Base-by-base conservation (phyloP, 2,329 filamentous ascomycete species). In the Botrytis porri region DNA sequence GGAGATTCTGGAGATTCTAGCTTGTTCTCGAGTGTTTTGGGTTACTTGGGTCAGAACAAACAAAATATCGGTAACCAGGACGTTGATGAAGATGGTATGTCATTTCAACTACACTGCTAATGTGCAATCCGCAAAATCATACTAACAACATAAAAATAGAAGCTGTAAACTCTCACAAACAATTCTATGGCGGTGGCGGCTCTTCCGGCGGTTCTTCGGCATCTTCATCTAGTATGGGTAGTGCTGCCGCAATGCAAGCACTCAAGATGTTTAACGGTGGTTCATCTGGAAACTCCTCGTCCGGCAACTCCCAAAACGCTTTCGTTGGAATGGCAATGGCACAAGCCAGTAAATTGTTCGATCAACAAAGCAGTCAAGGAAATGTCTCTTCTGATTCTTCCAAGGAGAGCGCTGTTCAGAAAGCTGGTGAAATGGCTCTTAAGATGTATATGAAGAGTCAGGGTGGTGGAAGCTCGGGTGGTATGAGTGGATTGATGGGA, bases 401-500 rank as follows among this genome's bases (percentile, higher is more conserved):
- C 83, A 97, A 97, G 88, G 89, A 97, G 83, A 90, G 89, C 65
- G 93, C 90, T 67, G 85, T 98, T 64, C 89, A 92, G 80, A 86
- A 90, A 81, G 95, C 95, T 4, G 94, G 90, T 2, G 91, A 97
- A 86, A 92, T 93, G 88, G 95, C 94, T 4, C 82, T 97, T 78
- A 94, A 97, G 88, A 92, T 97, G 89, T 97, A 95, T 82, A 84
- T 97, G 85, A 95, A 97, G 88, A 89, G 88, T 78, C 87, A 94
- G 81, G 87, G 87, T 32, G 82, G 86, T 75, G 84, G 85, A 51
- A 81, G 16, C 48, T 69, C 66, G 4, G 82, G 84, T 37, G 79
- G 83, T n/a, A 75, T 76, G 22, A 83, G 84, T 60, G 84, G 84
- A 64, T 79, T 84, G 22, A 82, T 85, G 74, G 86, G 88, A 2